Evolutionary conservation across 1,139 yeast species (phyloP), one percentile per base, ranked within the genome.

Genomic region (Yamadazyma atmosphaerica): DNA sequence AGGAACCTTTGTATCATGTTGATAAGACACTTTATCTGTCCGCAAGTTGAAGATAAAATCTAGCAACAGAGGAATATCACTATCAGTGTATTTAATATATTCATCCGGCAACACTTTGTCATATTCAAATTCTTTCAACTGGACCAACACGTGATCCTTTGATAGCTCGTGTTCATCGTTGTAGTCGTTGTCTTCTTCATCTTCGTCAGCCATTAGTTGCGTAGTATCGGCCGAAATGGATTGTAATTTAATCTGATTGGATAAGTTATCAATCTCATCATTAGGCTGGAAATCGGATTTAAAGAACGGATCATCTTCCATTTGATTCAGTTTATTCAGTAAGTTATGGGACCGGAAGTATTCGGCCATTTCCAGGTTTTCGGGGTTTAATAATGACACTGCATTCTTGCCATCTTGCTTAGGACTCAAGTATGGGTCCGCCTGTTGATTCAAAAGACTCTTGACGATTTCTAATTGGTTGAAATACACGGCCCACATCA

Each of bases 41-140:
- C 74, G 52, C 39, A 83, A 58, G 3, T 60, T 55, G 42, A 81
- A 77, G 13, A 83, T 65, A 42, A 74, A 72, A 43, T 82, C 81
- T 39, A 84, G 64, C 19, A 83, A 68, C 10, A 70, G 63, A 1
- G 86, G 80, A 15, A 85, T 81, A 52, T 83, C 88, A 41, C 77
- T 74, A 50, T 83, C 89, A n/a, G 76, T 68, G 47, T 81, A 82
- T 46, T 77, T 75, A 35, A 84, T 66, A 46, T 50, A 75, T 51
- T 77, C 77, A 31, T 72, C 77, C 0, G 72, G 69, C 14, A 68
- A 44, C 4, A 77, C 58, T 36, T 60, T 63, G 21, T 67, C 74
- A 49, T 77, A 77, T 36, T 77, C 79, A 49, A 74, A 77, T 11
- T 63, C 70, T 8, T 64, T 60, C 11, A 58, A 35, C 38, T 62